These are phyloP conservation scores for Thymus mandschuricus DNA, from an alignment of 257 asterid species.

Conservation along the genomic window DNA sequence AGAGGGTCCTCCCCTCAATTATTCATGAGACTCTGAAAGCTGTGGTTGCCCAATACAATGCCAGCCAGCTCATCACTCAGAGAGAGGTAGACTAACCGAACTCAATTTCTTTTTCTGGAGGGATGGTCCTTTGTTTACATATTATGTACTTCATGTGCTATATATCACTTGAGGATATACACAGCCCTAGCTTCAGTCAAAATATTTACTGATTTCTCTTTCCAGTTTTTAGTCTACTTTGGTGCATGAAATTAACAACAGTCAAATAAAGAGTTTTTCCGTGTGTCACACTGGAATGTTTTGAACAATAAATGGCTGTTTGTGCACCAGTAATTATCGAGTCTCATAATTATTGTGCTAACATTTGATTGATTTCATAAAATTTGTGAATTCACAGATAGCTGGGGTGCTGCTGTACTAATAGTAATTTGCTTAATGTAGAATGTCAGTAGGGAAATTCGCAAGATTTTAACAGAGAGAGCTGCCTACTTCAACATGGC, in stretches of 20 bases:
- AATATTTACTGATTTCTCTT: not conserved
- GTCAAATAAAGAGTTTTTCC: no score
- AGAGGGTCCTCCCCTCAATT: slow-evolving; percentile 86
- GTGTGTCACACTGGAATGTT: no score
- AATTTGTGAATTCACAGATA: not conserved
- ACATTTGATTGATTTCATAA: not conserved
- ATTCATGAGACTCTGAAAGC: slow-evolving; percentile 90
- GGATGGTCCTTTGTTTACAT: not conserved
- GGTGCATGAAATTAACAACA: not conserved
- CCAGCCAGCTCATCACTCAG: slow-evolving; percentile 95
- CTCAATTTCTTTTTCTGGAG: not conserved
- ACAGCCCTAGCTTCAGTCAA: slow-evolving; percentile 5
- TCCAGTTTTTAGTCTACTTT: not conserved
- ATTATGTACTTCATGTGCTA: not conserved
- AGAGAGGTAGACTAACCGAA: slow-evolving; percentile 64
- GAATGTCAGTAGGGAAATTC: slow-evolving; percentile 88
- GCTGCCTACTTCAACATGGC: slow-evolving; percentile 88
- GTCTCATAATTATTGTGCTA: not conserved
- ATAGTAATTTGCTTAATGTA: slow-evolving; percentile 32
- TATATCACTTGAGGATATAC: slow-evolving; percentile 7
- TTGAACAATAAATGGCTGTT: not conserved
- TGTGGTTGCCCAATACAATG: slow-evolving; percentile 93
- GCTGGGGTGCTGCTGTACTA: not conserved
- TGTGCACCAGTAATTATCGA: not conserved
- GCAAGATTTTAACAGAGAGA: slow-evolving; percentile 77